Conservation (phyloP, 164 flowering plant species). For the Akebia trifoliata region DNA sequence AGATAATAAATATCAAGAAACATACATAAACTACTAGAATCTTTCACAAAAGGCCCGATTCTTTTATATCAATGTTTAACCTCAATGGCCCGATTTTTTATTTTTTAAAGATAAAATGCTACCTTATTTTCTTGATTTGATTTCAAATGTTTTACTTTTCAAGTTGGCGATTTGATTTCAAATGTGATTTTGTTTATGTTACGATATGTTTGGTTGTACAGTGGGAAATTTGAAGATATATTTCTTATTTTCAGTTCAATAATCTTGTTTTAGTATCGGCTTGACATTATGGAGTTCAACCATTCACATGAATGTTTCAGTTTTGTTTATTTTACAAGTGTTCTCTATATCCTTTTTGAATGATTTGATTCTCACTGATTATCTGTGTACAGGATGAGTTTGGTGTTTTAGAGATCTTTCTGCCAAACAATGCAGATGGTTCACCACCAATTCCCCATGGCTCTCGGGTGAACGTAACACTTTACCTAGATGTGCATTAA, state of each 20-base stretch:
- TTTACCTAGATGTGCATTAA: conserved; percentile 1
- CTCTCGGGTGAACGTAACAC: conserved; percentile 84
- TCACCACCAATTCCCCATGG: conserved; percentile 95
- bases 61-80: no score
- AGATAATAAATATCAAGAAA: no score
- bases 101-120: no score
- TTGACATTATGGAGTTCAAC: neutral
- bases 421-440: conserved; percentile 96
- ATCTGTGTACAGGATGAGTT: conserved; percentile 68
- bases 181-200: neutral
- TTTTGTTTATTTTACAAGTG: neutral
- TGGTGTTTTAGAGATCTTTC: conserved; percentile 98
- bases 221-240: neutral
- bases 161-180: no score
- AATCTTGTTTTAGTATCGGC: neutral
- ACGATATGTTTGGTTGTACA: neutral
- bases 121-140: no score
- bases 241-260: neutral
- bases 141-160: no score
- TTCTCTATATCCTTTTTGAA: neutral
- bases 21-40: no score
- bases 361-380: conserved; percentile 5
- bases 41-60: no score
- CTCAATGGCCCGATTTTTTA: no score
- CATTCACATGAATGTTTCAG: neutral